Evolutionary conservation across 2,329 filamentous ascomycete genomes (phyloP).

Genomic region (Meredithiella fracta): DNA sequence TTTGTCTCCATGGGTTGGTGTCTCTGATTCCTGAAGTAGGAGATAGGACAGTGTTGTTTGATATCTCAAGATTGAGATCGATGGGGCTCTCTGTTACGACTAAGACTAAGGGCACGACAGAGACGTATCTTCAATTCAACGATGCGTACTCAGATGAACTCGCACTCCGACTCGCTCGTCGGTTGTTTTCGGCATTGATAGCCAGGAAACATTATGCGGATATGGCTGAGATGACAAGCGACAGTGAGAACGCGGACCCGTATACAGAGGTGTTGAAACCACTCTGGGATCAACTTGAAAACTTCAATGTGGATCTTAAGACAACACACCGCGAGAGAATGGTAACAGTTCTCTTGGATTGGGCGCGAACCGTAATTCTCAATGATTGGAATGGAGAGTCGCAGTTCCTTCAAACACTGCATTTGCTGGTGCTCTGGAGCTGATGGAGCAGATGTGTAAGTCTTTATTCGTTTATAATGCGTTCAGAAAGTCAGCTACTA

Average conservation of each 20-base stretch:
- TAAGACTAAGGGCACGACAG: conserved; percentile 10
- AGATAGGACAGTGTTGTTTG: conserved; percentile 33
- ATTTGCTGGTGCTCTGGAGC: conserved; percentile 59
- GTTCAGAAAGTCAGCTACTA: conserved; percentile 1
- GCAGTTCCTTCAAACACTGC: conserved; percentile 51
- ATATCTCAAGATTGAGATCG: conserved; percentile 44
- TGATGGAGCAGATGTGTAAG: conserved; percentile 59
- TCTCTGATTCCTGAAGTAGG: conserved; percentile 37
- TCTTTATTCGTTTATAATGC: conserved; percentile 14
- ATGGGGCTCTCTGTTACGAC: conserved; percentile 34
- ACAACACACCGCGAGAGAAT: conserved; percentile 10
- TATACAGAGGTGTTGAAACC: conserved; percentile 30
- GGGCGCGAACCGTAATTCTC: conserved; percentile 58
- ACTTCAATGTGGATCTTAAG: conserved; percentile 24
- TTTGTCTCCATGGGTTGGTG: conserved; percentile 46
- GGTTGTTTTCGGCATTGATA: conserved; percentile 41
- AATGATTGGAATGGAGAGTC: conserved; percentile 67
- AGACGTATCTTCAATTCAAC: conserved; percentile 31
- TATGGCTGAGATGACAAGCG: conserved; percentile 20
- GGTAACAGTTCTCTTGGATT: conserved; percentile 40
- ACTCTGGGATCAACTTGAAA: conserved; percentile 37
- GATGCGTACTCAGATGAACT: conserved; percentile 47
- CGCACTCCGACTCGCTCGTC: conserved; percentile 39
- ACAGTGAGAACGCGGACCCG: conserved; percentile 20
- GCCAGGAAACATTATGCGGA: conserved; percentile 35